phyloP scores from a whole-genome alignment of 495 filamentous ascomycete genomes.

The Penicillium cinerascens region DNA sequence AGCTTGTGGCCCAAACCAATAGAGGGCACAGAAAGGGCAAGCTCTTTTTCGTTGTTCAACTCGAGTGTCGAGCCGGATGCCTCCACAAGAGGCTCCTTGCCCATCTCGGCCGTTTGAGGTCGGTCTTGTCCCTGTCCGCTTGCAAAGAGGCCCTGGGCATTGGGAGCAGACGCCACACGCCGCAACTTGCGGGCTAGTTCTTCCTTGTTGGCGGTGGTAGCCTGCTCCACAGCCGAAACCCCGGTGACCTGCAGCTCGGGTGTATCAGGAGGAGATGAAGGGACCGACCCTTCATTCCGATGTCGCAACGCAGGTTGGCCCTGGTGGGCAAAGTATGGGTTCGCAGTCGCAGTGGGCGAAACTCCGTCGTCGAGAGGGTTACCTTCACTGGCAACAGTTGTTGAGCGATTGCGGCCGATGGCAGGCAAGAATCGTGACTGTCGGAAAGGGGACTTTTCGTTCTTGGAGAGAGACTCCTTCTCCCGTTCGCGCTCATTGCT shows the following conservation, averaged over 20 bases:
- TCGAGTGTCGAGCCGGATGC: conserved; percentile 50
- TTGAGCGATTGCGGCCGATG: conserved; percentile 74
- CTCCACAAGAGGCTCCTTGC: conserved; percentile 66
- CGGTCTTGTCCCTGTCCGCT: conserved; percentile 61
- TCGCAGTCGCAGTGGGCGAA: conserved; percentile 90
- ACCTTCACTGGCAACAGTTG: conserved; percentile 90
- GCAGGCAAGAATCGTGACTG: conserved; percentile 80
- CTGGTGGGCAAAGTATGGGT: conserved; percentile 96
- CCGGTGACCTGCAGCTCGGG: conserved; percentile 71
- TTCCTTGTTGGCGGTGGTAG: conserved; percentile 79
- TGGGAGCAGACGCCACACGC: conserved; percentile 92
- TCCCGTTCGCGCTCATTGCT: conserved; percentile 41
- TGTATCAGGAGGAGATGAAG: conserved; percentile 92
- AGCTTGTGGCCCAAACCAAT: conserved; percentile 40
- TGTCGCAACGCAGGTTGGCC: conserved; percentile 89
- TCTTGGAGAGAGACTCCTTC: conserved; percentile 37
- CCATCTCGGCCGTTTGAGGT: conserved; percentile 75
- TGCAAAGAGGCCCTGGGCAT: conserved; percentile 89
- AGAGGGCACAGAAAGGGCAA: conserved; percentile 42
- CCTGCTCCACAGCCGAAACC: conserved; percentile 70
- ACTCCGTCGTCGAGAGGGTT: conserved; percentile 83
- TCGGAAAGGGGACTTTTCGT: conserved; percentile 67
- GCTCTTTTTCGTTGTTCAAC: conserved; percentile 39
- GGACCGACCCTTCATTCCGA: conserved; percentile 92
- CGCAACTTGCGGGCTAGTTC: conserved; percentile 89